Conservation (phyloP, 192 early-diverging fungal species). For the Coemansia sp. region DNA sequence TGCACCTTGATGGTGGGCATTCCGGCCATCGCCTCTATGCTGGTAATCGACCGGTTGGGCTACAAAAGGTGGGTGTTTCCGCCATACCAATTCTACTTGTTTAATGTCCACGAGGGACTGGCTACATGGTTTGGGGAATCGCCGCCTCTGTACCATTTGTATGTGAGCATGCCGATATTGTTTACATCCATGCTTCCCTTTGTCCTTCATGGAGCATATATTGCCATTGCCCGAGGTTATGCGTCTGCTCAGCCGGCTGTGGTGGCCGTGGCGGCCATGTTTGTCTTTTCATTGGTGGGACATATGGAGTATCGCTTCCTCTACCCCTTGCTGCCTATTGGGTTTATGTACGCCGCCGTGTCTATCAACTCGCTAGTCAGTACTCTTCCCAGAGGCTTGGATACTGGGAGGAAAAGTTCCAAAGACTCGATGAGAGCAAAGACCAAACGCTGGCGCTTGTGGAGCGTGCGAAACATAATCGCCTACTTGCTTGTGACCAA, state of each 20-base stretch:
- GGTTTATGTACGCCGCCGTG: slow-evolving; percentile 47
- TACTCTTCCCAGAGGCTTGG: not conserved
- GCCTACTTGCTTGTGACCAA: slow-evolving; percentile 66
- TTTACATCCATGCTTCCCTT: slow-evolving; percentile 76
- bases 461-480: slow-evolving; percentile 13
- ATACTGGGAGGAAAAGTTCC: not conserved
- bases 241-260: slow-evolving; percentile 30
- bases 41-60: slow-evolving; percentile 68
- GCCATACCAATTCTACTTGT: slow-evolving; percentile 76
- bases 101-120: slow-evolving; percentile 82
- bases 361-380: slow-evolving; percentile 54
- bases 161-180: slow-evolving; percentile 78
- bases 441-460: not conserved
- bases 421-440: not conserved
- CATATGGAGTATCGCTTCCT: slow-evolving; percentile 98
- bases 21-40: slow-evolving; percentile 55
- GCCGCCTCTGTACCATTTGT: slow-evolving; percentile 90
- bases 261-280: slow-evolving; percentile 57
- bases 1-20: slow-evolving; percentile 22
- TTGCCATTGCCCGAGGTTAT: slow-evolving; percentile 11
- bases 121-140: slow-evolving; percentile 92
- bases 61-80: slow-evolving; percentile 74
- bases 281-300: slow-evolving; percentile 73
- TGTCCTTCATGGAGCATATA: slow-evolving; percentile 59
- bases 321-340: slow-evolving; percentile 80